Evolutionary conservation across 805 yeast species (phyloP).

Genomic region (Lachancea sp.): DNA sequence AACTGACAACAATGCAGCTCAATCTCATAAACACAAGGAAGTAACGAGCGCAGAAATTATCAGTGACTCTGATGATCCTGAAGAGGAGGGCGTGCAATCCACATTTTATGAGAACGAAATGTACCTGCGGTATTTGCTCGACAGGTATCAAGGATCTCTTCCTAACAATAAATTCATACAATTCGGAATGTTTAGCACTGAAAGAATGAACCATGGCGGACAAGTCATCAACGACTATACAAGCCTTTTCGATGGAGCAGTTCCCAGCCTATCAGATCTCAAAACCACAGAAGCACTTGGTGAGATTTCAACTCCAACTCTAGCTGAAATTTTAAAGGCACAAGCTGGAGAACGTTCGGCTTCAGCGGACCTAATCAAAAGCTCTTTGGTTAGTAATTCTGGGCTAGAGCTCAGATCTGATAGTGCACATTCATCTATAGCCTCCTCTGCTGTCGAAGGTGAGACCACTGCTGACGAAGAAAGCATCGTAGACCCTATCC

Average conservation of each 20-base stretch:
- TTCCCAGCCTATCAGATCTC: slow-evolving; percentile 11
- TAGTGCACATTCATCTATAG: background rate
- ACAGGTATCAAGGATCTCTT: slow-evolving; percentile 24
- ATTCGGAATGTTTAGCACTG: slow-evolving; percentile 26
- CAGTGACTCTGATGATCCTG: slow-evolving; percentile 30
- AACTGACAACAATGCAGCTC: background rate
- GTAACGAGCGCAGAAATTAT: slow-evolving; percentile 29
- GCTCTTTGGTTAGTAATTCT: background rate
- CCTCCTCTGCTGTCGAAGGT: background rate
- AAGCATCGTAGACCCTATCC: too few species aligned
- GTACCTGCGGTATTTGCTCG: slow-evolving; percentile 30
- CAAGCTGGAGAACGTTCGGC: background rate
- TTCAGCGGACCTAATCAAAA: too few species aligned
- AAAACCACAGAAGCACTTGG: background rate
- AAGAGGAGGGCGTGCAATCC: slow-evolving; percentile 22
- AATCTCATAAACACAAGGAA: background rate
- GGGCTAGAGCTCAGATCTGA: background rate
- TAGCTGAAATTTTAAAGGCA: background rate
- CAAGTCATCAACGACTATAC: slow-evolving; percentile 16
- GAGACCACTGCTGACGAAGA: background rate
- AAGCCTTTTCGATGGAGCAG: slow-evolving; percentile 27
- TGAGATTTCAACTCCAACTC: background rate
- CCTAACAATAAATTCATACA: slow-evolving; percentile 18
- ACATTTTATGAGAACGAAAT: slow-evolving; percentile 33
- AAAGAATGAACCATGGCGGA: slow-evolving; percentile 26